Evolutionary conservation across 1,284 basidiomycete species (phyloP).

Genomic region (Rhodotorula sp.): DNA sequence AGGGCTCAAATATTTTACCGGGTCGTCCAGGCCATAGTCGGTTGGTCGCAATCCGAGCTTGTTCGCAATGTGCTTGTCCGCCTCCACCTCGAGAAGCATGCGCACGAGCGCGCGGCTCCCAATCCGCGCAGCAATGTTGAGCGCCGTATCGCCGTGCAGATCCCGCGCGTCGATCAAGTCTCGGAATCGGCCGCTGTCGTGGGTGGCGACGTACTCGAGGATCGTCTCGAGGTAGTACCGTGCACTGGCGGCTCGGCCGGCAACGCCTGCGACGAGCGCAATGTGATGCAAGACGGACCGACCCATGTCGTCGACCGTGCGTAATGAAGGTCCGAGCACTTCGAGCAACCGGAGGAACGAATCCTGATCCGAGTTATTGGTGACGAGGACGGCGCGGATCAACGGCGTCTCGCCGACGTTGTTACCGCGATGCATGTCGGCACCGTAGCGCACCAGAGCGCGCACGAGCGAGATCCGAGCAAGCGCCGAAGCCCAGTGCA

Average conservation of each 20-base stretch:
- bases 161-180: conserved; percentile 89
- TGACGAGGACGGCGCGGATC: conserved; percentile 85
- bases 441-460: conserved; percentile 70
- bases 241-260: conserved; percentile 77
- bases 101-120: conserved; percentile 86
- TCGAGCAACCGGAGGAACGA: conserved; percentile 60
- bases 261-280: conserved; percentile 83
- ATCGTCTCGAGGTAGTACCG: conserved; percentile 90
- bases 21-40: conserved; percentile 89
- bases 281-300: conserved; percentile 94
- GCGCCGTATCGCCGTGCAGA: conserved; percentile 90
- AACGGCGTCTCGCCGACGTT: conserved; percentile 92
- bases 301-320: conserved; percentile 85
- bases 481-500: conserved; percentile 89
- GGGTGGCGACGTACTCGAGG: conserved; percentile 59
- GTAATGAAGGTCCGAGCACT: conserved; percentile 68
- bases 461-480: conserved; percentile 64
- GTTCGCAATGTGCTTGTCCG: conserved; percentile 86
- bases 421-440: conserved; percentile 86
- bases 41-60: conserved; percentile 87
- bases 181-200: conserved; percentile 59
- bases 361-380: conserved; percentile 73
- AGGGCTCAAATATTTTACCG: conserved; percentile 45
- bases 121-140: conserved; percentile 91
- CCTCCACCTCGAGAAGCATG: conserved; percentile 86